Evolutionary conservation across 148 eudicot genomes (phyloP), one percentile per base, ranked within the genome.

Genomic region (Chenopodium berlandieri): DNA sequence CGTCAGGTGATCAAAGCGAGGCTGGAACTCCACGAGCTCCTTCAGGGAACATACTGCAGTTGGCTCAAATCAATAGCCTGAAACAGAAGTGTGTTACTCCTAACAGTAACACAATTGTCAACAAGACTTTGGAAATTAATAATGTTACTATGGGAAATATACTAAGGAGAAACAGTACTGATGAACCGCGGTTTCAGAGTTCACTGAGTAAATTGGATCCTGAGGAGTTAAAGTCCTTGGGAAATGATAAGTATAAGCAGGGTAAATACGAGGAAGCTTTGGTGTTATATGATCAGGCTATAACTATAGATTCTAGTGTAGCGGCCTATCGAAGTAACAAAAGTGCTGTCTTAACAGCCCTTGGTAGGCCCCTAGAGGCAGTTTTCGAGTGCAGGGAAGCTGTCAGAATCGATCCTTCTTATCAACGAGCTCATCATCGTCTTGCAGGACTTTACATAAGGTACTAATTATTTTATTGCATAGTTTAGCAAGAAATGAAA

Each of bases 261-360:
- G 96, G 94, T 12, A 91, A 86, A 77, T 94, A 87, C 54, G 93
- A 88, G 32, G 93, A 91, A 71, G 98, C 98, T 1, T 82, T 93
- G 83, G 86, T 66, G 14, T 84, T 92, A 62, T 94, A 94, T 40
- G 82, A 87, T 47, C 86, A 85, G 78, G 94, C 96, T 9, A 91
- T 94, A 67, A 81, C 85, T 12, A 66, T 88, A 4, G 93, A 92
- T 82, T 81, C 96, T 12, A 86, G 68, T 32, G 85, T 83, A 65
- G 96, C 98, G 1, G 81, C 88, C 14, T 94, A 86, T 78, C 78
- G 90, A 37, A 86, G 93, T 79, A 92, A 92, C 73, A 91, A 86
- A 60, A 81, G 91, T 74, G 98, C 94, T 7, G 94, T 92, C 63
- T 87, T 94, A 79, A 81, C 87, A n/a, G 88, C 91, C 13, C 83